phyloP scores from a whole-genome alignment of 139 green algal species.

The Coelastrella sp. region DNA sequence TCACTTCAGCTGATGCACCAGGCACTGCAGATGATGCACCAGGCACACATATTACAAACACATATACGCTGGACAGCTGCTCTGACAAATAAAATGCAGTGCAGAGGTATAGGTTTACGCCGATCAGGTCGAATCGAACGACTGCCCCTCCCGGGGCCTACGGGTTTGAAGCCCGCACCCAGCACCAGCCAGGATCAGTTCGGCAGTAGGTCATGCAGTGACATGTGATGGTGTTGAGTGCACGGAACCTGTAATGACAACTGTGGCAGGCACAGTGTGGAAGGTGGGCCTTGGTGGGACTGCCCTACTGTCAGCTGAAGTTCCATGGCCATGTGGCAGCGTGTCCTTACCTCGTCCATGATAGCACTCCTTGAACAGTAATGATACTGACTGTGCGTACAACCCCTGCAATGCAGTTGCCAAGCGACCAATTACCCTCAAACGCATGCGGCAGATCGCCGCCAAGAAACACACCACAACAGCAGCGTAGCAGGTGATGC shows the following conservation, averaged over 20 bases:
- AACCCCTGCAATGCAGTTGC: neutral
- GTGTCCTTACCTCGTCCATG: neutral
- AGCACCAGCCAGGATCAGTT: slow-evolving; percentile 75
- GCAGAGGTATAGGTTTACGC: slow-evolving; percentile 49
- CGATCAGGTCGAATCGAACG: slow-evolving; percentile 86
- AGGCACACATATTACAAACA: too few species aligned
- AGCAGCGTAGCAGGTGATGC: neutral
- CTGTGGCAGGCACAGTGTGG: neutral
- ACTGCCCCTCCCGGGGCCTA: slow-evolving; percentile 79
- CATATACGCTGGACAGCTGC: too few species aligned
- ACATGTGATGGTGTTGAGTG: neutral
- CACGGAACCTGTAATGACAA: neutral
- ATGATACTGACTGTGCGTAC: neutral
- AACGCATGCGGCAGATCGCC: neutral
- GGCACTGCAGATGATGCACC: too few species aligned
- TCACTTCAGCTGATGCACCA: too few species aligned
- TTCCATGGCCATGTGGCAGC: neutral
- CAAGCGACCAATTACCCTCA: neutral
- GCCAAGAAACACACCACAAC: neutral
- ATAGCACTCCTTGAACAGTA: neutral
- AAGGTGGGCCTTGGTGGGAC: neutral
- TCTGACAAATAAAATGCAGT: neutral
- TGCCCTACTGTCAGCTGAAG: neutral
- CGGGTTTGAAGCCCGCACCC: slow-evolving; percentile 90
- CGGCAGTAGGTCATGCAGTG: slow-evolving; percentile 52